Evolutionary conservation across 176 grass and related monocot species (phyloP).

Genomic region (Puccinellia tenuiflora): DNA sequence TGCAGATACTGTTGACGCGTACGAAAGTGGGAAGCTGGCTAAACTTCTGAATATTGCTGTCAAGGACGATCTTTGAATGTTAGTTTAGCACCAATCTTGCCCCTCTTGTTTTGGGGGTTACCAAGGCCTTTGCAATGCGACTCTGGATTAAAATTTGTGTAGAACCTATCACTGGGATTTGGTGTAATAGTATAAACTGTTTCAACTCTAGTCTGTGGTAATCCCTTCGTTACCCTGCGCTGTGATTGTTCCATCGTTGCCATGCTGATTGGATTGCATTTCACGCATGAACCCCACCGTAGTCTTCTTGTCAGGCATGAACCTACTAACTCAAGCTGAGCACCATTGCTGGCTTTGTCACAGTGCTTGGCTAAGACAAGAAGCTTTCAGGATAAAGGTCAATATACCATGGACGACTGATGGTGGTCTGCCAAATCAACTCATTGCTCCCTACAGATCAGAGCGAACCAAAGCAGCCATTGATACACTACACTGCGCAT

Average conservation of each 20-base stretch:
- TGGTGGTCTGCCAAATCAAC: not conserved
- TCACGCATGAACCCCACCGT: no score
- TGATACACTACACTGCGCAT: no score
- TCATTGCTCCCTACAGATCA: no score
- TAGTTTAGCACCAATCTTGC: not conserved
- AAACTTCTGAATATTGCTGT: conserved; percentile 46
- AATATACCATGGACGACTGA: not conserved
- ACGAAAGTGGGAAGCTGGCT: conserved; percentile 51
- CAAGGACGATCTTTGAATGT: conserved; percentile 47
- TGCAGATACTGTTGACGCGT: conserved; percentile 62
- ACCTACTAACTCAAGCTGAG: not conserved
- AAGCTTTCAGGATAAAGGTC: no score
- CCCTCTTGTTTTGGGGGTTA: not conserved
- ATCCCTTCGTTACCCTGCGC: not conserved
- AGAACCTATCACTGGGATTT: not conserved
- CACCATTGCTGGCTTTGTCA: not conserved
- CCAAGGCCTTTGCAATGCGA: not conserved
- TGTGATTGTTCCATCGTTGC: not conserved
- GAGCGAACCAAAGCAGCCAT: no score
- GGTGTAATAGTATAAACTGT: not conserved
- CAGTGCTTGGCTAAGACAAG: no score
- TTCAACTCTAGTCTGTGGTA: not conserved
- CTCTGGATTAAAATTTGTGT: not conserved
- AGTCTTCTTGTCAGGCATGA: no score
- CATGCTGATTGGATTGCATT: not conserved